These are phyloP conservation scores for Fusarium falciforme DNA, from an alignment of 2,329 filamentous ascomycete genomes.

Conservation along the genomic window DNA sequence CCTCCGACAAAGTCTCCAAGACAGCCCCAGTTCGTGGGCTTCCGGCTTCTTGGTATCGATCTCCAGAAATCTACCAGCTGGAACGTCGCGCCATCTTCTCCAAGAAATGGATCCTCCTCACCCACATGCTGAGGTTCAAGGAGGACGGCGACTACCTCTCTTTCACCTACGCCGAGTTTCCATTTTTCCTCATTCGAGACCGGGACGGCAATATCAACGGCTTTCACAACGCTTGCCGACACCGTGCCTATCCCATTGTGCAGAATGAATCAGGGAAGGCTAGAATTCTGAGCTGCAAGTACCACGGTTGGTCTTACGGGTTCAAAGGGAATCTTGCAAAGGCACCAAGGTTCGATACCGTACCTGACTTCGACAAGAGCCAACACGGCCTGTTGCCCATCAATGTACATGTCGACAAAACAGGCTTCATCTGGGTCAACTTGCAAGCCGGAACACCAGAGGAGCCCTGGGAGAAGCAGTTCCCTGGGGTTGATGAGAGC, in stretches of 20 bases:
- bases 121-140: slow-evolving; percentile 60
- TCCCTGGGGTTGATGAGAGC: slow-evolving; percentile 58
- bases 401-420: slow-evolving; percentile 62
- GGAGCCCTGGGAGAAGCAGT: slow-evolving; percentile 63
- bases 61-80: slow-evolving; percentile 63
- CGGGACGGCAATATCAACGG: slow-evolving; percentile 63
- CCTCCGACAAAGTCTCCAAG: slow-evolving; percentile 12
- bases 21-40: slow-evolving; percentile 48
- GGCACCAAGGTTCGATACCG: slow-evolving; percentile 67
- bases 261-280: slow-evolving; percentile 60
- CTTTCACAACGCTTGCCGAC: slow-evolving; percentile 71
- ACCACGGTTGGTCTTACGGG: slow-evolving; percentile 73
- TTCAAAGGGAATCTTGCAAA: slow-evolving; percentile 68
- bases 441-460: slow-evolving; percentile 60
- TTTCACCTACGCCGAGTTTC: slow-evolving; percentile 65
- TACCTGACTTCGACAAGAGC: slow-evolving; percentile 65
- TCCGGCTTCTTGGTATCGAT: slow-evolving; percentile 62
- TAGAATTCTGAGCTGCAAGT: slow-evolving; percentile 67
- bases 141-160: slow-evolving; percentile 66
- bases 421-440: slow-evolving; percentile 70
- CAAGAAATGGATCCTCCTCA: slow-evolving; percentile 64
- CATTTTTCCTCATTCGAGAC: slow-evolving; percentile 64
- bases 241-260: slow-evolving; percentile 69
- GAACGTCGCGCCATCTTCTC: slow-evolving; percentile 68
- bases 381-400: slow-evolving; percentile 66